These are phyloP conservation scores for Arachnopeziza araneosa DNA, from an alignment of 2,329 filamentous ascomycete genomes.

Conservation along the genomic window DNA sequence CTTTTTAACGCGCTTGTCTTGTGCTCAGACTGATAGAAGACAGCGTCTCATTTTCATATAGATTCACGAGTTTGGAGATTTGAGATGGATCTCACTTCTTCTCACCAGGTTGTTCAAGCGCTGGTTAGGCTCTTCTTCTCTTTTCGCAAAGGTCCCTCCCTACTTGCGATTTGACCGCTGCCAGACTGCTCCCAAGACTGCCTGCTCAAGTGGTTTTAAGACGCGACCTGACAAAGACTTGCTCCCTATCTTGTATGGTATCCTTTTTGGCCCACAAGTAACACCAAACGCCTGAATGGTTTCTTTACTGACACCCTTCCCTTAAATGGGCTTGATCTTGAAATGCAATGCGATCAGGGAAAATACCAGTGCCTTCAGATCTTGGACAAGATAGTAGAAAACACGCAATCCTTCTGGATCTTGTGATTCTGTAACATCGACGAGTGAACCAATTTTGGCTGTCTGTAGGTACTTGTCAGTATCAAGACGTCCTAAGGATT, in stretches of 20 bases:
- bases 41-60: neutral
- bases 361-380: conserved; percentile 93
- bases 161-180: neutral
- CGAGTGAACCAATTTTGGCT: conserved; percentile 93
- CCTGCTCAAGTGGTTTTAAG: neutral
- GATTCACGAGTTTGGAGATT: neutral
- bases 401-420: conserved; percentile 94
- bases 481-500: neutral
- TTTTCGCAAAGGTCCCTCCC: neutral
- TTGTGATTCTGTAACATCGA: conserved; percentile 92
- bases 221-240: neutral
- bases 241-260: conserved; percentile 23
- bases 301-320: neutral
- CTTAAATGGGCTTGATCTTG: conserved; percentile 78
- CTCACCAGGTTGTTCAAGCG: neutral
- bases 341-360: conserved; percentile 95
- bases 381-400: conserved; percentile 98
- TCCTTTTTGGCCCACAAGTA: conserved; percentile 12
- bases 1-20: neutral
- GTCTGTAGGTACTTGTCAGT: conserved; percentile 51
- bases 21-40: neutral
- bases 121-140: neutral
- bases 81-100: neutral
- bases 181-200: neutral
- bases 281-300: neutral